phyloP scores from a whole-genome alignment of 2,329 filamentous ascomycete species.

The Grosmannia serpens region DNA sequence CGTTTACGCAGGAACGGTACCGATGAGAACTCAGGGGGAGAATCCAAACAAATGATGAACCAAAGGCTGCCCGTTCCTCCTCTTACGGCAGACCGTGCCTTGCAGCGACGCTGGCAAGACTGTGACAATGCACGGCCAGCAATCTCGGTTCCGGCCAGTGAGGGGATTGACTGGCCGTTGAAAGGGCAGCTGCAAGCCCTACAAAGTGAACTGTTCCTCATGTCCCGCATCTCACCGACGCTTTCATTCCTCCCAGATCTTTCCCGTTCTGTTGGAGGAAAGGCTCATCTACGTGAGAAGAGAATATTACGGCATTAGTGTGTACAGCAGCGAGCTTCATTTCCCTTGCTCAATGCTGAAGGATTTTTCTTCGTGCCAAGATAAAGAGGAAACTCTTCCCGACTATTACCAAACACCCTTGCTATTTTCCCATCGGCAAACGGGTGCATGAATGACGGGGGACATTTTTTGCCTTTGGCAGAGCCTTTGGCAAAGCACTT shows the following conservation, averaged over 20 bases:
- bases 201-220: neutral
- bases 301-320: conserved; percentile 39
- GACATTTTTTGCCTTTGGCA: conserved; percentile 17
- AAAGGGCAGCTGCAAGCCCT: neutral
- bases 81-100: neutral
- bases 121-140: neutral
- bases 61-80: neutral
- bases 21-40: conserved; percentile 2
- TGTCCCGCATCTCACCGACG: neutral
- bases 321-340: conserved; percentile 44
- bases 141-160: neutral
- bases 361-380: conserved; percentile 45
- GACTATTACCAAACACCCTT: conserved; percentile 48
- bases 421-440: conserved; percentile 24
- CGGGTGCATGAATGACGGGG: conserved; percentile 45
- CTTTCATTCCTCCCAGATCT: neutral
- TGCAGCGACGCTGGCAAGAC: neutral
- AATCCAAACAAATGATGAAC: conserved; percentile 4
- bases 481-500: neutral
- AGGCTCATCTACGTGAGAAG: neutral
- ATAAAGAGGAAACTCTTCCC: conserved; percentile 27
- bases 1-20: conserved; percentile 8
- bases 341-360: conserved; percentile 39
- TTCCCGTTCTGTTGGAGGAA: neutral
- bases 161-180: neutral